These are phyloP conservation scores for Cystobasidiaceae sp. DNA, from an alignment of 1,284 basidiomycete genomes.

Conservation along the genomic window DNA sequence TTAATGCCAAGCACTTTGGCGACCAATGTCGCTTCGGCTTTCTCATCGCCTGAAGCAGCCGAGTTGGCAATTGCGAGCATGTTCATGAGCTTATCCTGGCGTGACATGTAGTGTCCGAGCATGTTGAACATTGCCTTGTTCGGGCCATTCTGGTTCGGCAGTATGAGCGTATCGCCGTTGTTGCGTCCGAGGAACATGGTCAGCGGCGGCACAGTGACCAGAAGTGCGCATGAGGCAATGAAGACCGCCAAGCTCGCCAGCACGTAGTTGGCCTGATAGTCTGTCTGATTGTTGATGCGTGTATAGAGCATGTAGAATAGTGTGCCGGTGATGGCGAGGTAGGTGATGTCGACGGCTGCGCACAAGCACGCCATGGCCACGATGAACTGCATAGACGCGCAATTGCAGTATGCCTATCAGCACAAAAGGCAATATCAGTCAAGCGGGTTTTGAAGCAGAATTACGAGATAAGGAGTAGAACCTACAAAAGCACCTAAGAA, in stretches of 20 bases:
- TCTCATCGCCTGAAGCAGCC: no score
- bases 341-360: background rate
- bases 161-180: no score
- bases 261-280: background rate
- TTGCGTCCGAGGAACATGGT: no score
- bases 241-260: background rate
- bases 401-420: background rate
- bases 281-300: background rate
- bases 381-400: background rate
- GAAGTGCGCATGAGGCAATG: no score
- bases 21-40: no score
- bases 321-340: conserved; percentile 6
- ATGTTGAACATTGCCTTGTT: no score
- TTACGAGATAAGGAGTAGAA: background rate
- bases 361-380: background rate
- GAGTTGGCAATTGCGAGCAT: no score
- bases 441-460: background rate
- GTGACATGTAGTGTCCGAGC: no score
- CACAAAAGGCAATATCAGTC: background rate
- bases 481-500: conserved; percentile 23
- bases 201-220: no score
- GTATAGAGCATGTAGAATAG: background rate
- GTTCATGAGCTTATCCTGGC: no score
- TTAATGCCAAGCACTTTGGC: no score
- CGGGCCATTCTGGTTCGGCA: no score